phyloP scores from a whole-genome alignment of 139 green algal species.

The Chlamydomonas sphaeroides region DNA sequence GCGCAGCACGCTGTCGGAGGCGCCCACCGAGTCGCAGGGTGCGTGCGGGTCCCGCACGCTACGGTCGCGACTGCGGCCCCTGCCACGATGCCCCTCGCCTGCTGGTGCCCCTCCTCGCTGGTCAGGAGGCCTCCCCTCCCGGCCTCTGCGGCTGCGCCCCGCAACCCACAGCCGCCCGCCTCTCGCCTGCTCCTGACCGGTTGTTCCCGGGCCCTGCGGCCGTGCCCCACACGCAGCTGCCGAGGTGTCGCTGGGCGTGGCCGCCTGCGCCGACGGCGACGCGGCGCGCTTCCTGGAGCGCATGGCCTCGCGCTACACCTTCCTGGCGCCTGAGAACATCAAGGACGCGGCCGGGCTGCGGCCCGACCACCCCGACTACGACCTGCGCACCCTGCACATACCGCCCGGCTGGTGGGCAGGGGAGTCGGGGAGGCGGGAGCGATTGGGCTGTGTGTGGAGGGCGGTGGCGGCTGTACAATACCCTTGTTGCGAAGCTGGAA shows the following conservation, averaged over 20 bases:
- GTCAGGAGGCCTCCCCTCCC: too few species aligned
- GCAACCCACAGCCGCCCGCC: too few species aligned
- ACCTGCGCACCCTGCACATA: slow-evolving; percentile 87
- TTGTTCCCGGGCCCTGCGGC: too few species aligned
- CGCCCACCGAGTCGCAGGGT: slow-evolving; percentile 6
- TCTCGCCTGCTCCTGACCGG: too few species aligned
- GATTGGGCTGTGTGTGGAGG: too few species aligned
- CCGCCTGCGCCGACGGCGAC: slow-evolving; percentile 46
- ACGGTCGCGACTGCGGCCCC: too few species aligned
- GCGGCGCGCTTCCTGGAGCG: slow-evolving; percentile 66
- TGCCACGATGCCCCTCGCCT: too few species aligned
- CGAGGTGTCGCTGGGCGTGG: slow-evolving; percentile 46
- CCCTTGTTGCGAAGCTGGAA: neutral
- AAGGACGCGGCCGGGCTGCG: slow-evolving; percentile 65
- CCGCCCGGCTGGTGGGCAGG: slow-evolving; percentile 70
- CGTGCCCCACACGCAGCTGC: slow-evolving; percentile 28
- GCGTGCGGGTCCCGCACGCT: neutral
- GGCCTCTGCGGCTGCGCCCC: too few species aligned
- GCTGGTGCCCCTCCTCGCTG: too few species aligned
- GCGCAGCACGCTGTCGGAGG: too few species aligned
- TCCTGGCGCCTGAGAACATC: slow-evolving; percentile 75
- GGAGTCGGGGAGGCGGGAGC: too few species aligned
- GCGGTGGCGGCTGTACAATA: neutral
- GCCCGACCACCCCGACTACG: slow-evolving; percentile 75
- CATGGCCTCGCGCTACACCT: slow-evolving; percentile 75